A percentile compares a stretch with the other conserved stretches of the same genome.
These are phyloP conservation scores for Dendrocalamus latiflorus DNA, from an alignment of 202 grass and related monocot species.

Conservation along the genomic window DNA sequence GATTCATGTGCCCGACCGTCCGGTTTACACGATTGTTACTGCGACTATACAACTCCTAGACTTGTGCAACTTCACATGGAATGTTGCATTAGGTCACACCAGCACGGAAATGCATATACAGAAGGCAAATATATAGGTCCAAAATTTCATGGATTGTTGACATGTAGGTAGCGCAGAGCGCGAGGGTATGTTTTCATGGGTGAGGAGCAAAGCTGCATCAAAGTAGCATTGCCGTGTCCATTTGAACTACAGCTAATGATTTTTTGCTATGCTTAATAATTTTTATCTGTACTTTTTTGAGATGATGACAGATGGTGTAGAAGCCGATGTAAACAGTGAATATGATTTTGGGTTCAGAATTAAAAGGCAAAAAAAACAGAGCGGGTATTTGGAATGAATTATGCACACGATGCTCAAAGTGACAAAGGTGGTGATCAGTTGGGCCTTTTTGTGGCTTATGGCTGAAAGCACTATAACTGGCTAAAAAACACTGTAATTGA, in stretches of 20 bases:
- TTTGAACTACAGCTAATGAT: no score
- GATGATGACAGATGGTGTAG: rapidly evolving
- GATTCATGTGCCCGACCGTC: background rate
- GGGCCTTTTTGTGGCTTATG: no score
- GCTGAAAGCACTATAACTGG: no score
- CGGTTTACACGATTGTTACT: background rate
- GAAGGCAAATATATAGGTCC: background rate
- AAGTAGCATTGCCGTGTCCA: background rate
- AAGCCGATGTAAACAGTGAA: no score
- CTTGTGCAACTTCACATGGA: background rate
- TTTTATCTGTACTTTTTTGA: no score
- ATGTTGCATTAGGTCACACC: background rate
- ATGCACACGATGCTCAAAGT: background rate
- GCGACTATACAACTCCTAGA: background rate
- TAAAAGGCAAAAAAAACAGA: no score
- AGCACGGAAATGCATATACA: background rate
- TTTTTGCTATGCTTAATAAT: no score
- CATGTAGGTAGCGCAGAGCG: background rate
- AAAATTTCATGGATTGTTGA: background rate
- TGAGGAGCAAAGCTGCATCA: background rate
- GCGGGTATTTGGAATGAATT: no score
- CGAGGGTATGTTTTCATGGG: background rate
- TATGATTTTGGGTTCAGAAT: no score
- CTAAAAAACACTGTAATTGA: no score
- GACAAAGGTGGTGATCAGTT: no score